Base-by-base conservation (phyloP, 176 grass and related monocot genomes). In the Aegilops longissima region DNA sequence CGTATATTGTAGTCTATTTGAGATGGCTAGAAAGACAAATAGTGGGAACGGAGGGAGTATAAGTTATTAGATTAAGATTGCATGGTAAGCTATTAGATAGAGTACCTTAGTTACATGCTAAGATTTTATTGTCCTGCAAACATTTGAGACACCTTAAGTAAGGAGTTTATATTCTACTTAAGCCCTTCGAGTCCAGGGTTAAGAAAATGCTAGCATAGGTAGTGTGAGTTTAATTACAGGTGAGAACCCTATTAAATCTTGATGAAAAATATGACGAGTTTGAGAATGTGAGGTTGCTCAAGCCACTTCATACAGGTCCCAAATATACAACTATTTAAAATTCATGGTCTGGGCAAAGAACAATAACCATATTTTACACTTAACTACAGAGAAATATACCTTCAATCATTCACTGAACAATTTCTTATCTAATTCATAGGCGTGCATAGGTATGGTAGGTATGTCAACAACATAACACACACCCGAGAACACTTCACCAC, bases 51-150 rank as follows among this genome's bases (percentile, higher is more conserved):
- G 27, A 27, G 27, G 27, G 27, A 27, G 27, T 27, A 23, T 12
- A 79, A 13, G 5, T 12, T 47, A 36, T 36, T 36, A 36, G 35
- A 36, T 36, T 36, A 36, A 36, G 35, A 36, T 36, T 36, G 35
- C 35, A 36, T 36, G 35, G 35, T 36, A 36, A 82, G 34, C 21
- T 34, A 84, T 29, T 79, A 49, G 21, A 84, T 30, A 73, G 70
- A 56, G 79, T 76, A 69, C 80, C 24, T 45, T 81, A 81, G 35
- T 70, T 83, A 21, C 25, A 38, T 70, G 66, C 23, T 49, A 71
- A 36, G 10, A 87, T 29, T 49, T 79, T 6, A 88, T 72, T 49
- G 18, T 49, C 10, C 54, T 52, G 42, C 21, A 82, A 66, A 66
- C 21, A 84, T 84, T 38, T 31, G 39, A 51, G 72, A 73, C 68